Conservation (phyloP, 2,329 filamentous ascomycete genomes). For the Pyrenochaeta sp. region DNA sequence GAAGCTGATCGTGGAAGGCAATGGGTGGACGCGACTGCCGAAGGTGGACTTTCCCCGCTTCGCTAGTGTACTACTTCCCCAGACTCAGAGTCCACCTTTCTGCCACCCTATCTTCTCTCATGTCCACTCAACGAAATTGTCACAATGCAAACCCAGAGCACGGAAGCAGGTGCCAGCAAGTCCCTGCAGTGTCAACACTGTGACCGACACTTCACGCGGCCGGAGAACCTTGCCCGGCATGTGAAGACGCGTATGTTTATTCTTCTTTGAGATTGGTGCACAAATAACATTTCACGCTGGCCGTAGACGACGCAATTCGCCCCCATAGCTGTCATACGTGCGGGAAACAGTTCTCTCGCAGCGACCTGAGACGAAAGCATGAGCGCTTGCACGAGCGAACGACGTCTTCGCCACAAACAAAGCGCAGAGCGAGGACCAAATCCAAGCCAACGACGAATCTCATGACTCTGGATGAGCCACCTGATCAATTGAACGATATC, state of each 20-base stretch:
- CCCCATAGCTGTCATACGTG: conserved; percentile 8
- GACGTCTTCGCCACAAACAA: conserved; percentile 1
- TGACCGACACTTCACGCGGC: conserved; percentile 7
- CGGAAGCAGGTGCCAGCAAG: background rate
- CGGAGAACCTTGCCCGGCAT: conserved; percentile 12
- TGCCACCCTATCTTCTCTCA: background rate
- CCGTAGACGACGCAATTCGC: conserved; percentile 3
- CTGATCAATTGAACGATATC: background rate
- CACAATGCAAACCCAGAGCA: background rate
- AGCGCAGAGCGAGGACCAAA: background rate
- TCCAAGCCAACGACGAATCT: background rate
- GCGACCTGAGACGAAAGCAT: conserved; percentile 10
- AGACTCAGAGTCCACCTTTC: background rate
- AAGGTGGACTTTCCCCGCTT: background rate
- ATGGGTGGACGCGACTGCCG: background rate
- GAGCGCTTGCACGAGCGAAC: conserved; percentile 9
- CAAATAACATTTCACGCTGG: background rate
- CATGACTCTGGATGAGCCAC: too few species aligned
- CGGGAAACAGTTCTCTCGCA: conserved; percentile 6
- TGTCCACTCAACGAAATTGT: too few species aligned
- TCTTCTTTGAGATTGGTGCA: background rate
- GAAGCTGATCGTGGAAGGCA: background rate
- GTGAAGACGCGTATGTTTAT: conserved; percentile 10
- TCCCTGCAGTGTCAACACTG: conserved; percentile 7
- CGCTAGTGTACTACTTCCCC: too few species aligned